Conservation (phyloP, 345 rosid genomes). For the Laguncularia racemosa region DNA sequence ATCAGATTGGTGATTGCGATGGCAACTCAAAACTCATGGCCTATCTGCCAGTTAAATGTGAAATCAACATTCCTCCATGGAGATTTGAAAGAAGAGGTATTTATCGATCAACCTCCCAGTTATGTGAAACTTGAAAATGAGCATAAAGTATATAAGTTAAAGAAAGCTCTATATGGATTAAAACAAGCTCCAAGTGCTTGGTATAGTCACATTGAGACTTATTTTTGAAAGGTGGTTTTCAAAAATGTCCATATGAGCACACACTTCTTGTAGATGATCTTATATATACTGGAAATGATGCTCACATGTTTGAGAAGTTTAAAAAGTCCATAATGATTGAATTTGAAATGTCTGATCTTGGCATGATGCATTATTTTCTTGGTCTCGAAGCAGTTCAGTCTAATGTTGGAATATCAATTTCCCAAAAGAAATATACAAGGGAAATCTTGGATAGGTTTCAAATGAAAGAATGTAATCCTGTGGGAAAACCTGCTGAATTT, state of each 20-base stretch:
- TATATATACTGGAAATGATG: too few species aligned
- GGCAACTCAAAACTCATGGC: too few species aligned
- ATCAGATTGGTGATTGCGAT: too few species aligned
- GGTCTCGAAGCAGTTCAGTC: constrained; percentile 2
- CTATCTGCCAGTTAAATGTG: background rate
- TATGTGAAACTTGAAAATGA: background rate
- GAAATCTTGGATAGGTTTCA: background rate
- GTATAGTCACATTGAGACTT: background rate
- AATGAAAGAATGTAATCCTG: too few species aligned
- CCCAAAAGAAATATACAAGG: background rate
- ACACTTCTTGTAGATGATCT: background rate
- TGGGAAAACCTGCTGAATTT: too few species aligned
- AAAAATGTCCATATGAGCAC: background rate
- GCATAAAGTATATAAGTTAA: background rate
- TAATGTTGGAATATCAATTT: background rate
- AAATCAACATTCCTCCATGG: constrained; percentile 3
- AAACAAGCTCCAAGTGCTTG: background rate
- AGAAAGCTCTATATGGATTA: constrained; percentile 4
- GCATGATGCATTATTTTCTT: constrained; percentile 5
- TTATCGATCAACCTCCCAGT: background rate
- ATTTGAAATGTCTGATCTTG: constrained; percentile 6
- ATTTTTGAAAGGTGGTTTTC: background rate
- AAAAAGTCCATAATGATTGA: background rate
- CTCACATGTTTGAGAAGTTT: too few species aligned
- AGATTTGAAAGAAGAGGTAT: background rate